phyloP scores from a whole-genome alignment of 1,284 basidiomycete genomes.

The Meira miltonrushii region DNA sequence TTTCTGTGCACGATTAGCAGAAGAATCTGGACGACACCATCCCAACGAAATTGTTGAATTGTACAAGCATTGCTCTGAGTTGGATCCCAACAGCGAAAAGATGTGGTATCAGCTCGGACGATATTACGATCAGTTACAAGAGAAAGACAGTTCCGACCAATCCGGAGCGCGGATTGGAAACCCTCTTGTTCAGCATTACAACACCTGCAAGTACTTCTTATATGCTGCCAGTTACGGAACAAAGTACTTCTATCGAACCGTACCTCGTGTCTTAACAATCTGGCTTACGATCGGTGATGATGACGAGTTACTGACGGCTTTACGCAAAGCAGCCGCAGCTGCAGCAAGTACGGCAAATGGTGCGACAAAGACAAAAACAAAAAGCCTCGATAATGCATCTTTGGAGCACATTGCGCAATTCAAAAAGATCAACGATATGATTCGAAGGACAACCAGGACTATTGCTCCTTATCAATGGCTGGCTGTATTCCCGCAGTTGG shows the following conservation, averaged over 20 bases:
- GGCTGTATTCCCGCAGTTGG: conserved; percentile 92
- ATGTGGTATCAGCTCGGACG: conserved; percentile 40
- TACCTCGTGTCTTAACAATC: conserved; percentile 86
- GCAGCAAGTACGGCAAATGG: not conserved
- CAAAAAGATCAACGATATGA: conserved; percentile 53
- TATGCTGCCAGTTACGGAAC: conserved; percentile 76
- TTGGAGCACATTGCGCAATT: conserved; percentile 24
- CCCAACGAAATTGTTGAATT: conserved; percentile 59
- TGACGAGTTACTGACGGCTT: conserved; percentile 31
- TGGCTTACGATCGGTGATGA: conserved; percentile 89
- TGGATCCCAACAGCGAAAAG: conserved; percentile 60
- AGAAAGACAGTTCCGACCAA: conserved; percentile 11
- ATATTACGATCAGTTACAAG: conserved; percentile 33
- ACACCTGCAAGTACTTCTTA: conserved; percentile 67
- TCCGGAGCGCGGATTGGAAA: conserved; percentile 56
- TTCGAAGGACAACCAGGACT: conserved; percentile 65
- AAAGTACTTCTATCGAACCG: conserved; percentile 93
- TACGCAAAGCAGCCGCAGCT: not conserved
- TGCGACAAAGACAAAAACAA: conserved; percentile 16
- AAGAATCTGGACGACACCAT: conserved; percentile 79
- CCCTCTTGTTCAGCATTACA: conserved; percentile 41
- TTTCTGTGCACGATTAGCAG: conserved; percentile 87
- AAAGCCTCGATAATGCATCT: not conserved
- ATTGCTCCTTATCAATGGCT: conserved; percentile 73
- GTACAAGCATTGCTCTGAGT: conserved; percentile 50